Percentiles rank a stretch among this genome's conserved stretches.
Evolutionary conservation across 2,329 filamentous ascomycete genomes (phyloP).

Genomic region (Aspergillus felis): DNA sequence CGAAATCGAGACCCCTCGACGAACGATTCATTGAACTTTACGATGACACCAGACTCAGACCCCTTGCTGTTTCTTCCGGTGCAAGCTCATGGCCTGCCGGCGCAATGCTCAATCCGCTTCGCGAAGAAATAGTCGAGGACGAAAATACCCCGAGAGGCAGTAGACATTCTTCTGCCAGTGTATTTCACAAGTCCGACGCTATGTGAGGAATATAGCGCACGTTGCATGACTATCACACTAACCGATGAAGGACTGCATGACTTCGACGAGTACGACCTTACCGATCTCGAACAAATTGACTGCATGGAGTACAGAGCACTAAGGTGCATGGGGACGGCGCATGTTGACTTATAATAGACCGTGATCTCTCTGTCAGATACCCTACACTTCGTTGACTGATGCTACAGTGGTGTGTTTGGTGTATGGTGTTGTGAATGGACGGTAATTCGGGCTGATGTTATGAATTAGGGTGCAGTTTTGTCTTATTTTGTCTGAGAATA

Average conservation of each 20-base stretch:
- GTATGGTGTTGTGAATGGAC: not conserved
- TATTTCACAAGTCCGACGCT: not conserved
- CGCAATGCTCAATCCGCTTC: slow-evolving; percentile 1
- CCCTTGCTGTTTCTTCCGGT: slow-evolving; percentile 14
- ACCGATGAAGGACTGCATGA: not conserved
- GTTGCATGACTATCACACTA: not conserved
- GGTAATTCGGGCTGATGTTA: not conserved
- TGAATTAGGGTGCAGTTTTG: not conserved
- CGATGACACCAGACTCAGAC: slow-evolving; percentile 18
- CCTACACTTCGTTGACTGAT: not conserved
- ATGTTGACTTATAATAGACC: not conserved
- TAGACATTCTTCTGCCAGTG: slow-evolving; percentile 5
- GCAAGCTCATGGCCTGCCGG: slow-evolving; percentile 14
- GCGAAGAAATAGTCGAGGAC: slow-evolving; percentile 1
- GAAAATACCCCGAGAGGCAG: slow-evolving; percentile 4
- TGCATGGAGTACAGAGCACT: not conserved
- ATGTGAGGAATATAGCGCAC: not conserved
- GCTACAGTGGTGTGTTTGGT: not conserved
- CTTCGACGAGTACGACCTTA: not conserved
- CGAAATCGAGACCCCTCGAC: slow-evolving; percentile 45
- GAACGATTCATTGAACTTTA: slow-evolving; percentile 25
- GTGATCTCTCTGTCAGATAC: not conserved
- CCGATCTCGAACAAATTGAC: not conserved
- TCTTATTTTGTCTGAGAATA: not conserved
- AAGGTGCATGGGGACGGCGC: not conserved